A percentile compares a stretch with the other conserved stretches of the same genome.
Conservation (phyloP, 2,329 filamentous ascomycete species). For the Cladosporium phlei region DNA sequence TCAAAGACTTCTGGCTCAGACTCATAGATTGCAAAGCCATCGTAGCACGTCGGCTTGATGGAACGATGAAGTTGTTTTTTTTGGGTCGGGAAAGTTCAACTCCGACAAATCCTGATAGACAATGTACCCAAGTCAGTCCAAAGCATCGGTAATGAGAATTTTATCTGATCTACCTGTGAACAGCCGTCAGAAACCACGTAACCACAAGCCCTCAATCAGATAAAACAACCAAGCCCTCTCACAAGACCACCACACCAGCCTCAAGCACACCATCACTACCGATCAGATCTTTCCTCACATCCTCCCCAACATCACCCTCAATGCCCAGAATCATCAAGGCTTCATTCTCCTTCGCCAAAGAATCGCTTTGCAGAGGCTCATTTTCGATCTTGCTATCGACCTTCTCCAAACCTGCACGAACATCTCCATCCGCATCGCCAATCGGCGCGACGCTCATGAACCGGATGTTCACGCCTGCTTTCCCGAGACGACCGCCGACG, state of each 20-base stretch:
- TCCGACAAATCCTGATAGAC: too few relatives aligned
- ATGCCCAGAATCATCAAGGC: conserved; percentile 79
- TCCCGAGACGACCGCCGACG: conserved; percentile 66
- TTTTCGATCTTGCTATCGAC: conserved; percentile 14
- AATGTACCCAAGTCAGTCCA: too few relatives aligned
- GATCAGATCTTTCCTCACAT: conserved; percentile 48
- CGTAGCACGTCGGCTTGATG: too few relatives aligned
- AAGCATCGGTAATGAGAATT: too few relatives aligned
- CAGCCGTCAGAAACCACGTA: too few relatives aligned
- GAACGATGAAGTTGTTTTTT: too few relatives aligned
- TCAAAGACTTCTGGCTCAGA: too few relatives aligned
- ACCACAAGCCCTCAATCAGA: too few relatives aligned
- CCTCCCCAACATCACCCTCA: conserved; percentile 58
- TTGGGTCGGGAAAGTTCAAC: too few relatives aligned
- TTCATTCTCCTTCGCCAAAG: conserved; percentile 51
- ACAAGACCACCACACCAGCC: conserved; percentile 49
- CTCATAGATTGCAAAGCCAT: too few relatives aligned
- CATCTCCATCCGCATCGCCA: conserved; percentile 33
- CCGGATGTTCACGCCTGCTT: conserved; percentile 68
- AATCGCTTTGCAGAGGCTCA: conserved; percentile 17
- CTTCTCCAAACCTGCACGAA: conserved; percentile 13
- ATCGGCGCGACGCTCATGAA: conserved; percentile 71
- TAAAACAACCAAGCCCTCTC: not conserved
- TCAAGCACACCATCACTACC: conserved; percentile 49
- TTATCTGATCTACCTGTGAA: too few relatives aligned